Evolutionary conservation across 2,329 filamentous ascomycete genomes (phyloP).

Genomic region (Stylonectria norvegica): DNA sequence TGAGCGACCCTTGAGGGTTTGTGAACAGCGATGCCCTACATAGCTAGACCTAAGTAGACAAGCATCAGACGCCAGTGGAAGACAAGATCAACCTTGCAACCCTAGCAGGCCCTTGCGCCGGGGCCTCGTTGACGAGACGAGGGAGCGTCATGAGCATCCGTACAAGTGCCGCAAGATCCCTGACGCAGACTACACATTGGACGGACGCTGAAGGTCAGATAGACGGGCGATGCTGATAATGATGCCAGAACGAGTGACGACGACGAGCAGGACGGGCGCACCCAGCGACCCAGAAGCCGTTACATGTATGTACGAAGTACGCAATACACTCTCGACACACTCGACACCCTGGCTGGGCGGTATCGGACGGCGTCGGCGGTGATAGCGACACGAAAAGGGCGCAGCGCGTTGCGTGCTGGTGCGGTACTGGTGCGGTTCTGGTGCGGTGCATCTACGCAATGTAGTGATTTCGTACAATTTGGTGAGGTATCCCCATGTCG

Average conservation of each 20-base stretch:
- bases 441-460: too few species aligned
- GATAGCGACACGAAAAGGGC: constrained; percentile 20
- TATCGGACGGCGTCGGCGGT: constrained; percentile 26
- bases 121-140: constrained; percentile 24
- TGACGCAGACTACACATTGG: constrained; percentile 13
- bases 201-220: constrained; percentile 7
- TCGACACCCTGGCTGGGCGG: constrained; percentile 16
- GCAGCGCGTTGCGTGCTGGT: constrained; percentile 10
- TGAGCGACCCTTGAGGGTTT: constrained; percentile 27
- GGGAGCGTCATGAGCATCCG: constrained; percentile 21
- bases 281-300: constrained; percentile 2
- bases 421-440: too few species aligned
- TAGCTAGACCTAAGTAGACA: too few species aligned
- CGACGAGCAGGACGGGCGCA: constrained; percentile 11
- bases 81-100: too few species aligned
- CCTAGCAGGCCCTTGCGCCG: too few species aligned
- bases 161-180: constrained; percentile 23
- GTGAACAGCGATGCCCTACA: constrained; percentile 21
- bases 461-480: too few species aligned
- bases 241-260: constrained; percentile 14
- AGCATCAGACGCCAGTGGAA: too few species aligned
- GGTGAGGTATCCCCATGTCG: constrained; percentile 5
- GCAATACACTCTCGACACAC: constrained; percentile 1
- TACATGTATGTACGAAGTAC: too few species aligned
- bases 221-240: constrained; percentile 13